These are phyloP conservation scores for Strobilomyces confusus DNA, from an alignment of 768 basidiomycete species.

Conservation along the genomic window DNA sequence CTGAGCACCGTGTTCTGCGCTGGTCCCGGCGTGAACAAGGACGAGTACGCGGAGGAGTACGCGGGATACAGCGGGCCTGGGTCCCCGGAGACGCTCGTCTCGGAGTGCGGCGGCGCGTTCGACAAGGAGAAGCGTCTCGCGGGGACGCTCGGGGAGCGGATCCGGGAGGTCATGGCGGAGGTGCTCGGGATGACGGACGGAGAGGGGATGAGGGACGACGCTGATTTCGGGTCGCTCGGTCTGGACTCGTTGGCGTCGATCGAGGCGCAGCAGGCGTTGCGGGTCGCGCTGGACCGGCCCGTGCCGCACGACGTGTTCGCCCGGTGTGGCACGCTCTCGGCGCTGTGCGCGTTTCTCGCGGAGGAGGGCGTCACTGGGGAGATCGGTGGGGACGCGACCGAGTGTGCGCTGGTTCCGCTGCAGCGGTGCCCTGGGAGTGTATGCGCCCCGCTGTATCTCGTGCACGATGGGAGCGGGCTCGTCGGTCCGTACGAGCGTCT, in stretches of 20 bases:
- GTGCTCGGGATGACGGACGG: constrained; percentile 37
- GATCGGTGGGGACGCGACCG: background rate
- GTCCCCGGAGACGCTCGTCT: constrained; percentile 40
- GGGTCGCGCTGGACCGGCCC: constrained; percentile 36
- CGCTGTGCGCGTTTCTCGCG: constrained; percentile 16
- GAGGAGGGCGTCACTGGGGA: background rate
- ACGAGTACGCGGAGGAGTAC: constrained; percentile 3
- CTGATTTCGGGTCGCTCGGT: constrained; percentile 48
- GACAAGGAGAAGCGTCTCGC: background rate
- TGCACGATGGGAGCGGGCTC: constrained; percentile 74
- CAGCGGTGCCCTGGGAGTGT: constrained; percentile 30
- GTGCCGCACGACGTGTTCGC: constrained; percentile 45
- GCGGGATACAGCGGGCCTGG: constrained; percentile 19
- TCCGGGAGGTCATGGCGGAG: constrained; percentile 40
- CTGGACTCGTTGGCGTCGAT: constrained; percentile 65
- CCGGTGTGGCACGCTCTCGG: constrained; percentile 35
- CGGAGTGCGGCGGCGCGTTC: constrained; percentile 21
- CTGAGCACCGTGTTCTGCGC: constrained; percentile 12
- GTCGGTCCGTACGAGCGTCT: constrained; percentile 48
- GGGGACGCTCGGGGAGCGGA: constrained; percentile 10
- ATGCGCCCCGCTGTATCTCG: constrained; percentile 49
- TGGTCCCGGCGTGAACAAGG: constrained; percentile 5
- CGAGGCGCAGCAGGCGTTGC: constrained; percentile 51
- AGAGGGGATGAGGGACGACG: constrained; percentile 40
- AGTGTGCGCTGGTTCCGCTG: constrained; percentile 33